Conservation (phyloP, 1,284 basidiomycete genomes). For the Coriolopsis trogii region DNA sequence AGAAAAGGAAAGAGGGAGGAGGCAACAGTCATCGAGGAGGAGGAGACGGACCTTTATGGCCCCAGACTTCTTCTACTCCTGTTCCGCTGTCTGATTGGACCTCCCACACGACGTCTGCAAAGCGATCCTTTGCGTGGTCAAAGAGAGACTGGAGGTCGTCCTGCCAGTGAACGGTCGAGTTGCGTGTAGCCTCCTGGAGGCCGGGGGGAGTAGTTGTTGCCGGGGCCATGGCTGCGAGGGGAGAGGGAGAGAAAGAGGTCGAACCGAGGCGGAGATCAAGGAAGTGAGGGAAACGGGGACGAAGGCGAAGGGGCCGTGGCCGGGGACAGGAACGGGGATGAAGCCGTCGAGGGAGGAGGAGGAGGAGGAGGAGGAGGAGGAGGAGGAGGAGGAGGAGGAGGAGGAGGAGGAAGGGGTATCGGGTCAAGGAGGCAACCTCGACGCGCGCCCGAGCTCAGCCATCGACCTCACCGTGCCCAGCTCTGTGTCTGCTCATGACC, state of each 20-base stretch:
- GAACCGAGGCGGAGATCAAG: slow-evolving; percentile 9
- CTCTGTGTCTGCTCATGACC: too few species aligned
- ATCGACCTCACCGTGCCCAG: too few species aligned
- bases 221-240: slow-evolving; percentile 24
- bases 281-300: slow-evolving; percentile 9
- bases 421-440: too few species aligned
- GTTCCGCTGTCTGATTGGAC: slow-evolving; percentile 52
- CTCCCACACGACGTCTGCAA: slow-evolving; percentile 94
- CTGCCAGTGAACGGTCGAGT: slow-evolving; percentile 75
- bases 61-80: slow-evolving; percentile 72
- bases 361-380: too few species aligned
- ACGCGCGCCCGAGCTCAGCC: too few species aligned
- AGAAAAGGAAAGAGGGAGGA: background rate
- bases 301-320: slow-evolving; percentile 4
- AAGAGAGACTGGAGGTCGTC: slow-evolving; percentile 77
- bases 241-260: slow-evolving; percentile 10
- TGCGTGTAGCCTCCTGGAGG: slow-evolving; percentile 62
- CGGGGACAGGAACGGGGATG: background rate
- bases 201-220: slow-evolving; percentile 47
- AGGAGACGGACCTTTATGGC: slow-evolving; percentile 76
- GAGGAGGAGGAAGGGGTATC: too few species aligned
- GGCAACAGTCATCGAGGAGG: background rate
- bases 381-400: too few species aligned
- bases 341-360: too few species aligned
- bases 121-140: slow-evolving; percentile 79